Percentiles rank a stretch among this genome's conserved stretches.
These are phyloP conservation scores for Chrysanthemum lavandulifolium DNA, from an alignment of 129 eudicot genomes.

Conservation along the genomic window DNA sequence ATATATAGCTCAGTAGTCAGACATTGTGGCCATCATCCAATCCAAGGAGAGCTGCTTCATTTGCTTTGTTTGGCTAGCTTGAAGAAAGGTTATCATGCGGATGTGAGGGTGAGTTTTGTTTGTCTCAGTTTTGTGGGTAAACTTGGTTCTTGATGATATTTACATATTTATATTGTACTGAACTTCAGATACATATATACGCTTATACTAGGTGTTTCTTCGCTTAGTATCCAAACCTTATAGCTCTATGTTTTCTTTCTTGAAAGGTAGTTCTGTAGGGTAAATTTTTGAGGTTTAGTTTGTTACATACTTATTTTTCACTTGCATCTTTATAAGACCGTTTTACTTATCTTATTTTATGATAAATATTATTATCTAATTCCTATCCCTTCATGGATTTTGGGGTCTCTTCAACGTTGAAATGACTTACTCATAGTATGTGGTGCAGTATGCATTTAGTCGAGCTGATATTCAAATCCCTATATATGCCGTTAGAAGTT, in stretches of 20 bases:
- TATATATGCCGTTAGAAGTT: slow-evolving; percentile 13
- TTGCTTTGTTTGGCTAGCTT: slow-evolving; percentile 35
- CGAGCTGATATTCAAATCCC: slow-evolving; percentile 10
- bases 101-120: slow-evolving; percentile 28
- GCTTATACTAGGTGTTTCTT: slow-evolving; percentile 12
- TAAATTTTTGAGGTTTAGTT: slow-evolving; percentile 16
- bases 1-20: slow-evolving; percentile 31
- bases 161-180: slow-evolving; percentile 6
- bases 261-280: slow-evolving; percentile 24
- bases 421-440: slow-evolving; percentile 6
- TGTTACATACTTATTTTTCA: slow-evolving; percentile 6
- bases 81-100: slow-evolving; percentile 18
- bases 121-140: slow-evolving; percentile 35
- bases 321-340: not conserved
- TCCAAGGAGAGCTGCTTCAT: slow-evolving; percentile 24
- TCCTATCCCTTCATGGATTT: slow-evolving; percentile 7
- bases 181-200: slow-evolving; percentile 9
- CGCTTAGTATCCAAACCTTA: slow-evolving; percentile 6
- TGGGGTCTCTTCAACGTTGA: slow-evolving; percentile 3
- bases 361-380: not conserved
- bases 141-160: slow-evolving; percentile 18
- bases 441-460: not conserved
- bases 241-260: slow-evolving; percentile 21
- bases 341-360: not conserved
- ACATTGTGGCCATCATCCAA: slow-evolving; percentile 17